Conservation (phyloP, 2,329 filamentous ascomycete genomes). For the Fusarium sambucinum region DNA sequence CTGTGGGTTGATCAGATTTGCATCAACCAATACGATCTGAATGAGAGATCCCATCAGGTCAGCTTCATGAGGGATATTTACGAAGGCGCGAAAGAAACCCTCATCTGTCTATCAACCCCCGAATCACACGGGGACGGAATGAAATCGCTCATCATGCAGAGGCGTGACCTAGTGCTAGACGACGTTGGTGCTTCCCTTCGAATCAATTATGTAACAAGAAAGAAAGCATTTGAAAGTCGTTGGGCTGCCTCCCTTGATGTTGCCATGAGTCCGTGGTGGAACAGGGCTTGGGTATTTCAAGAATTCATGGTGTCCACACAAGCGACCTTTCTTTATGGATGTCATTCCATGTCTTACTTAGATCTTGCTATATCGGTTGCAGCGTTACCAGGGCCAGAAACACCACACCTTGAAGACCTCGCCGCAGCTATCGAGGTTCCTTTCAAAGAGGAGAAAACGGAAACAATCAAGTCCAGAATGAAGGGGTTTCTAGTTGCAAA, state of each 20-base stretch:
- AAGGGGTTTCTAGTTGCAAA: background rate
- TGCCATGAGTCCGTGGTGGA: conserved; percentile 5
- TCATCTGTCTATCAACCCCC: background rate
- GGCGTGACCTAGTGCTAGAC: too few species aligned
- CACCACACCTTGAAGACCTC: too few species aligned
- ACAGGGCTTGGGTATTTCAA: conserved; percentile 18
- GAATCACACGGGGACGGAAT: background rate
- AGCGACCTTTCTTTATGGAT: background rate
- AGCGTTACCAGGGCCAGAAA: too few species aligned
- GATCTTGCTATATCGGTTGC: too few species aligned
- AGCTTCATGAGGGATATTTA: conserved; percentile 24
- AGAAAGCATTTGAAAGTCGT: background rate
- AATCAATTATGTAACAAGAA: too few species aligned
- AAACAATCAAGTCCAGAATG: background rate
- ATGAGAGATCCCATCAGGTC: conserved; percentile 23
- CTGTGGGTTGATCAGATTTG: conserved; percentile 26
- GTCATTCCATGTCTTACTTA: background rate
- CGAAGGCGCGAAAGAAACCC: background rate
- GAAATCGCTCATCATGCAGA: background rate
- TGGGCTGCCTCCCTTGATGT: background rate
- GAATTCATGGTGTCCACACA: conserved; percentile 3
- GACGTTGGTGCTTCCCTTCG: too few species aligned
- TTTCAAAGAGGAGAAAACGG: too few species aligned
- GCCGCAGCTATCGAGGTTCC: too few species aligned
- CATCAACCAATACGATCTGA: conserved; percentile 13